Evolutionary conservation across 306 rosid genomes (phyloP).

Genomic region (Dryas drummondii): DNA sequence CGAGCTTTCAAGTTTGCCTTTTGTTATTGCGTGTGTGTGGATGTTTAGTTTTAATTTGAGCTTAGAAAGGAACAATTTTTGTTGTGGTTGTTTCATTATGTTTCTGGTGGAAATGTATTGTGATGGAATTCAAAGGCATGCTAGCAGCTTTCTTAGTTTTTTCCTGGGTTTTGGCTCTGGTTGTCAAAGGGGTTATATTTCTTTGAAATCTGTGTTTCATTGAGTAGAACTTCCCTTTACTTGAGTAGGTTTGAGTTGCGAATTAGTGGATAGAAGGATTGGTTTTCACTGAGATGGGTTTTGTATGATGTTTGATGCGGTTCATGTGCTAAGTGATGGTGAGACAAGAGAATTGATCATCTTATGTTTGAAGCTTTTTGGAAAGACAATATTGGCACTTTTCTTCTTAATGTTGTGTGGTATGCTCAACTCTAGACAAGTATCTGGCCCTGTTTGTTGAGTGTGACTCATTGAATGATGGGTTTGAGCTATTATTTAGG

Average conservation of each 20-base stretch:
- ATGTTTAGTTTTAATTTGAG: background rate
- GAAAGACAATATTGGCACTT: background rate
- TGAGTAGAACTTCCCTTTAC: background rate
- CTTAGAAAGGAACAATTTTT: background rate
- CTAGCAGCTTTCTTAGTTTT: background rate
- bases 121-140: background rate
- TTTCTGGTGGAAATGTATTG: background rate
- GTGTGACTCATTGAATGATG: background rate
- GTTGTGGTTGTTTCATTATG: background rate
- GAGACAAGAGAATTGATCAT: background rate
- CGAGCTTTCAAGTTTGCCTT: background rate
- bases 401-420: background rate
- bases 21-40: background rate
- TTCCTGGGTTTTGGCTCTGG: background rate
- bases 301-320: background rate
- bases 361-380: background rate
- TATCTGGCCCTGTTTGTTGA: conserved; percentile 5
- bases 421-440: background rate
- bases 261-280: background rate
- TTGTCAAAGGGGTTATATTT: background rate
- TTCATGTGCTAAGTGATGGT: background rate
- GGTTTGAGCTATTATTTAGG: background rate
- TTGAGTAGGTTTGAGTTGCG: conserved; percentile 4
- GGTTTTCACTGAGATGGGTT: background rate
- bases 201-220: background rate